These are phyloP conservation scores for Rhexocercosporidium sp. DNA, from an alignment of 2,329 filamentous ascomycete species.

Conservation along the genomic window DNA sequence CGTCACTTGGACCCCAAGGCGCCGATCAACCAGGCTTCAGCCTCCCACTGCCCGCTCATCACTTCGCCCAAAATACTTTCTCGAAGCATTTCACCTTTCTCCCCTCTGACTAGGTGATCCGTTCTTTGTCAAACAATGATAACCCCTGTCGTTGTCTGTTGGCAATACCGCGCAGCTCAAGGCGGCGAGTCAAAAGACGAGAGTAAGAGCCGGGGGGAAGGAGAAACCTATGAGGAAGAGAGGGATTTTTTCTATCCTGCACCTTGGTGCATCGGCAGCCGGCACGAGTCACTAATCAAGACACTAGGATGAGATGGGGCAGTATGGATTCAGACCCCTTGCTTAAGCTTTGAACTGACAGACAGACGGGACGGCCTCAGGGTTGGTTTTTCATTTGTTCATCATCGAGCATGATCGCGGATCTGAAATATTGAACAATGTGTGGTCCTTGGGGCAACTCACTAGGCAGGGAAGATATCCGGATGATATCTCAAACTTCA, in stretches of 20 bases:
- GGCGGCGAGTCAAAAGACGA: neutral
- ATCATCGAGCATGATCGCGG: neutral
- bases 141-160: neutral
- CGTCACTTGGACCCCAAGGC: slow-evolving; percentile 1
- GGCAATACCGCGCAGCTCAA: too few relatives aligned
- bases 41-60: neutral
- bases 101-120: neutral
- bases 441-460: too few relatives aligned
- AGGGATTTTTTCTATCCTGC: neutral
- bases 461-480: too few relatives aligned
- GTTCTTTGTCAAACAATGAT: neutral
- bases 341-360: neutral
- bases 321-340: neutral
- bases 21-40: slow-evolving; percentile 1
- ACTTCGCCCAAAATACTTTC: neutral
- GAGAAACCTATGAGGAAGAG: too few relatives aligned
- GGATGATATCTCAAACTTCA: too few relatives aligned
- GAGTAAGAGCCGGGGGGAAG: too few relatives aligned
- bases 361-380: neutral
- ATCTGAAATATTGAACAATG: neutral
- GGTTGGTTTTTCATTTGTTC: neutral
- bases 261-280: neutral
- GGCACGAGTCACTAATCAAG: neutral
- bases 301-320: neutral
- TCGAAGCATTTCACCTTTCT: too few relatives aligned